phyloP scores from a whole-genome alignment of 2,329 filamentous ascomycete species.

The Tolypocladium guangdongense region DNA sequence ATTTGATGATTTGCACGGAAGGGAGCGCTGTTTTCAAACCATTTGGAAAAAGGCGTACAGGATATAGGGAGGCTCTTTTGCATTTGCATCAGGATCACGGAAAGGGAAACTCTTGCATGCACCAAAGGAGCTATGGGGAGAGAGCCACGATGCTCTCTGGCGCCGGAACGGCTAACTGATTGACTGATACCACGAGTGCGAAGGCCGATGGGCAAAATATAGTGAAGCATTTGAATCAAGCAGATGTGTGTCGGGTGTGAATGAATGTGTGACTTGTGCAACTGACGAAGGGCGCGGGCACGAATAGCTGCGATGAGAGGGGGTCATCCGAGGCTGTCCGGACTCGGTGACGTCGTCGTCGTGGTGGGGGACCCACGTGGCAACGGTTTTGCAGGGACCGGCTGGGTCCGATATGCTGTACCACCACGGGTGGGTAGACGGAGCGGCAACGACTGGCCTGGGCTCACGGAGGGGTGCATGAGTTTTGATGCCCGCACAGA shows the following conservation, averaged over 20 bases:
- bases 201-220: neutral
- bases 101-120: slow-evolving; percentile 7
- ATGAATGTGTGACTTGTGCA: neutral
- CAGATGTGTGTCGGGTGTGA: neutral
- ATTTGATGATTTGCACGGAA: neutral
- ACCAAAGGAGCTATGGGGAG: slow-evolving; percentile 2
- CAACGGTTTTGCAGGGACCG: neutral
- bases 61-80: slow-evolving; percentile 1
- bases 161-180: slow-evolving; percentile 3
- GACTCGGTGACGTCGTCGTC: neutral
- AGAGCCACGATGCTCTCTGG: slow-evolving; percentile 3
- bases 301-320: neutral
- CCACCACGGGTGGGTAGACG: too few species aligned
- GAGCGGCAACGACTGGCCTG: neutral
- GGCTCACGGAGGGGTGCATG: neutral
- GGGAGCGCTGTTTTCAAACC: slow-evolving; percentile 2
- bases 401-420: neutral
- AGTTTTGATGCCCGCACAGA: neutral
- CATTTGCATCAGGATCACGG: slow-evolving; percentile 7
- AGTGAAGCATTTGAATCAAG: neutral
- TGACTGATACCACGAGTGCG: slow-evolving; percentile 8
- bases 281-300: neutral
- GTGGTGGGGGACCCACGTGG: neutral
- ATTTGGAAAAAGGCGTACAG: slow-evolving; percentile 3
- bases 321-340: neutral